These are phyloP conservation scores for Asterella californica DNA, from an alignment of 225 moss, liverwort and hornwort species.

Conservation along the genomic window DNA sequence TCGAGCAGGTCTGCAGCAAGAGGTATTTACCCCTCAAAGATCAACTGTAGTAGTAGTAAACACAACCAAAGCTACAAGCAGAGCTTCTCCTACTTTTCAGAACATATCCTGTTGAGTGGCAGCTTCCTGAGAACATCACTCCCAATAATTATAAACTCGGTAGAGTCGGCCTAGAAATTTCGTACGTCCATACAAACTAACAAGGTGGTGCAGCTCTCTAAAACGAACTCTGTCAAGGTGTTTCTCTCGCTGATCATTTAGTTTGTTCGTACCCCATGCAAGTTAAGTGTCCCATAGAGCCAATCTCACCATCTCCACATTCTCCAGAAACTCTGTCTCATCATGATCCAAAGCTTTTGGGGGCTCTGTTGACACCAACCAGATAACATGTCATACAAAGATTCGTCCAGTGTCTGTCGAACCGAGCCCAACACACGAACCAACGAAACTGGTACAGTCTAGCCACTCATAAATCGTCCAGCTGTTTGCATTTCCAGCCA, in stretches of 20 bases:
- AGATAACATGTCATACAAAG: not conserved
- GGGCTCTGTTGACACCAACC: conserved; percentile 49
- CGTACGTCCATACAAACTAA: not conserved
- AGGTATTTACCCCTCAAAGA: not conserved
- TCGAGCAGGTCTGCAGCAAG: not conserved
- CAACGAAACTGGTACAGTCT: too few species aligned
- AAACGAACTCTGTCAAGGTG: not conserved
- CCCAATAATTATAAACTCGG: not conserved
- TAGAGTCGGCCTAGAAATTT: not conserved
- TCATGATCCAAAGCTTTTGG: conserved; percentile 98
- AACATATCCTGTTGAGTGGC: not conserved
- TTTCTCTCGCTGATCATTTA: conserved; percentile 19
- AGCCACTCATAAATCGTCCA: too few species aligned
- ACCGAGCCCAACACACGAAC: not conserved
- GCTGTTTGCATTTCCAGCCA: not conserved
- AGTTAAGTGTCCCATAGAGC: conserved; percentile 63
- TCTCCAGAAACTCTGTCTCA: conserved; percentile 92
- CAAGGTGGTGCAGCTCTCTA: not conserved
- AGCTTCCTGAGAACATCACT: too few species aligned
- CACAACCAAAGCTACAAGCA: not conserved
- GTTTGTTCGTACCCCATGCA: conserved; percentile 63
- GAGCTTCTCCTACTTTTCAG: not conserved
- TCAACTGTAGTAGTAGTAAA: not conserved
- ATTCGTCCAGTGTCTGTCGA: not conserved
- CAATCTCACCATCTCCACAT: conserved; percentile 98